Base-by-base conservation (phyloP, 208 protist species). In the Trypanosoma cruzi region DNA sequence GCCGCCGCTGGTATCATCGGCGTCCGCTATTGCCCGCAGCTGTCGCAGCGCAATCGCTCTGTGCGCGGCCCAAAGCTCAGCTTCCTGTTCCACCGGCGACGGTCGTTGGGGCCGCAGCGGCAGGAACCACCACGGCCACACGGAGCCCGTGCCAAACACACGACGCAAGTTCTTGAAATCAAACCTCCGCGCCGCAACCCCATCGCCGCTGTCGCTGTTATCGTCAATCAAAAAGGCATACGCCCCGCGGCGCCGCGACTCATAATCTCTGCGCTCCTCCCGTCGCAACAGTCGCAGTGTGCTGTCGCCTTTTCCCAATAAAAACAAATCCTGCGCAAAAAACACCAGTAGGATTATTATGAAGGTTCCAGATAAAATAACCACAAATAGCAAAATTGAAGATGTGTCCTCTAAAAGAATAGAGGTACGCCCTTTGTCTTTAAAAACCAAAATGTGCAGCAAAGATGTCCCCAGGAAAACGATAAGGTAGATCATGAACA, bases 401-500 rank as follows among this genome's bases (percentile, higher is more conserved):
- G 50, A 7, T n/a, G 22, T 6, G 29, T 22, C 10, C 26, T 2
- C 32, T 20, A 44, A 52, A 31, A 52, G 13, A 20, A 52, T 8
- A 65, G 0, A 22, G 0, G 54, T 26, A 3, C 44, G 40, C 1
- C n/a, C 31, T 20, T 22, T 6, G 20, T 3, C 7, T 16, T 1
- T 31, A 28, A 22, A 10, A 10, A 60, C 16, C 0, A 60, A 3
- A 2, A 49, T 49, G 24, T 69, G 52, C 6, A 72, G 16, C 46
- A 56, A 6, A 22, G 44, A 31, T 14, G 32, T 10, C 10, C 52
- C 22, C 37, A 31, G 13, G 28, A 60, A 8, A 0, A 73, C 0
- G n/a, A 37, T 37, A 22, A 66, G 28, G 63, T 90, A 83, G 0
- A 72, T 42, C 2, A 89, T 44, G 44, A 84, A 85, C 2, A 97